These are phyloP conservation scores for Aspergillus fischeri DNA, from an alignment of 2,329 filamentous ascomycete species.

Conservation along the genomic window DNA sequence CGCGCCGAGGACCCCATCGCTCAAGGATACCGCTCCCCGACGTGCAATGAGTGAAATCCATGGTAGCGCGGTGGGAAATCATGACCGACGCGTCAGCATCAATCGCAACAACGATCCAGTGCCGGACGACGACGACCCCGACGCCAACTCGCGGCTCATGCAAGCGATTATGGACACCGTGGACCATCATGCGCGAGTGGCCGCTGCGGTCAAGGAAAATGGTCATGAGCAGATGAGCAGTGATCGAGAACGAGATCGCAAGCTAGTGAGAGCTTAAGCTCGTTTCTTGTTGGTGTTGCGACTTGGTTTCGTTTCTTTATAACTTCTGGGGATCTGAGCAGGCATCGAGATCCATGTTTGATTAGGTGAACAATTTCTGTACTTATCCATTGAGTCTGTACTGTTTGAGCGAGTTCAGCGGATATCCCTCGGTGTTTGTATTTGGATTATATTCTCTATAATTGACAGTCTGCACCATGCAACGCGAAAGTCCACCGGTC, in stretches of 20 bases:
- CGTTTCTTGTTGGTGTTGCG: conserved; percentile 6
- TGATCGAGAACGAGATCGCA: conserved; percentile 24
- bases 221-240: conserved; percentile 21
- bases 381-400: conserved; percentile 4
- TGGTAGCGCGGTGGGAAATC: conserved; percentile 14
- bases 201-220: conserved; percentile 29
- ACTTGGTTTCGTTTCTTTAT: conserved; percentile 9
- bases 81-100: conserved; percentile 18
- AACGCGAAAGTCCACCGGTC: background rate
- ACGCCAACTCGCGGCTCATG: conserved; percentile 38
- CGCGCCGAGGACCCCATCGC: conserved; percentile 19
- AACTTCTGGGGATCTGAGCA: conserved; percentile 5
- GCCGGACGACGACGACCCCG: conserved; percentile 34
- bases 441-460: conserved; percentile 4
- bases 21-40: conserved; percentile 27
- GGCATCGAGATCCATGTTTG: conserved; percentile 4
- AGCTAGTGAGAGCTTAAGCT: conserved; percentile 21
- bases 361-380: conserved; percentile 2
- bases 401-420: conserved; percentile 21
- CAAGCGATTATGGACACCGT: conserved; percentile 43
- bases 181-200: conserved; percentile 34
- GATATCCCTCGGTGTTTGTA: conserved; percentile 18
- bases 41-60: conserved; percentile 38
- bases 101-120: conserved; percentile 12
- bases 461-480: background rate